A percentile compares a stretch with the other conserved stretches of the same genome.
phyloP scores from a whole-genome alignment of 2,329 filamentous ascomycete species.

The Neofusicoccum parvum region DNA sequence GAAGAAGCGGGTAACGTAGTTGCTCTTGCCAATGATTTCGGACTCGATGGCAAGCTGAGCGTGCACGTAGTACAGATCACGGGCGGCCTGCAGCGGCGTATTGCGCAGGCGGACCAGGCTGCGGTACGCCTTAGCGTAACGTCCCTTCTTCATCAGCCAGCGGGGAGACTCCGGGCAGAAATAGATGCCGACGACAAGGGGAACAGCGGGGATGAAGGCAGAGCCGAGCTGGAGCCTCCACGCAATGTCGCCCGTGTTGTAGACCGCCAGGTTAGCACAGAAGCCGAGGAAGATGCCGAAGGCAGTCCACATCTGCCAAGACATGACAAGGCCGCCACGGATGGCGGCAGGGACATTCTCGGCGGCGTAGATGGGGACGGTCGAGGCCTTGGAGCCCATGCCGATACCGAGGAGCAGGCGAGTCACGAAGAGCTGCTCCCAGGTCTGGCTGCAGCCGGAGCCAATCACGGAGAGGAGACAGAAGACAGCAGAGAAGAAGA shows the following conservation, averaged over 20 bases:
- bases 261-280: constrained; percentile 43
- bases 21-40: constrained; percentile 37
- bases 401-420: constrained; percentile 43
- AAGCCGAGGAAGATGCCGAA: constrained; percentile 51
- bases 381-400: constrained; percentile 50
- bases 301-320: constrained; percentile 48
- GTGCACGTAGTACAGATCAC: constrained; percentile 47
- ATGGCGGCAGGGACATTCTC: constrained; percentile 42
- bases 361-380: constrained; percentile 47
- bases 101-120: constrained; percentile 44
- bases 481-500: constrained; percentile 33
- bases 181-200: constrained; percentile 42
- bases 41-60: constrained; percentile 40
- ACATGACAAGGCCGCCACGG: constrained; percentile 49
- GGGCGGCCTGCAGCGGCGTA: constrained; percentile 43
- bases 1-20: constrained; percentile 45
- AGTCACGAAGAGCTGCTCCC: constrained; percentile 44
- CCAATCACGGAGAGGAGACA: constrained; percentile 39
- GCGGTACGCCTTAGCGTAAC: constrained; percentile 41
- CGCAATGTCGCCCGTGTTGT: constrained; percentile 38
- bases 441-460: constrained; percentile 37
- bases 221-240: constrained; percentile 45
- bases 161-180: constrained; percentile 45
- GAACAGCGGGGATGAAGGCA: constrained; percentile 43
- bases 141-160: constrained; percentile 46